These are phyloP conservation scores for Kalaharituber pfeilii DNA, from an alignment of 2,329 filamentous ascomycete genomes.

Conservation along the genomic window DNA sequence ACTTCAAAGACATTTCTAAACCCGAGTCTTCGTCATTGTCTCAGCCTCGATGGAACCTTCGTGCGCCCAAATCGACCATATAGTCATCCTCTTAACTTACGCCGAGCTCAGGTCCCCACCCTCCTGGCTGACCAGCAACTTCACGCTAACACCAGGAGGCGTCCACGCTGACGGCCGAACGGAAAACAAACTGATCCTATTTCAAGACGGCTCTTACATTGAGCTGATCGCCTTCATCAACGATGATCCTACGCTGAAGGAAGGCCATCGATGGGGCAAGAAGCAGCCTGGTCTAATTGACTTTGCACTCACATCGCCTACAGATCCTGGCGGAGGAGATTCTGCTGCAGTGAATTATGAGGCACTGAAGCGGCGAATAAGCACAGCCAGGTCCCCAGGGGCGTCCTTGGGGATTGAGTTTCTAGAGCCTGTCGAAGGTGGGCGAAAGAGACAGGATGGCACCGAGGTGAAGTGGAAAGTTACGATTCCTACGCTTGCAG, in stretches of 20 bases:
- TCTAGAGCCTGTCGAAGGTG: slow-evolving; percentile 34
- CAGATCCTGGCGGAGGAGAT: slow-evolving; percentile 15
- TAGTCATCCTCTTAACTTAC: slow-evolving; percentile 45
- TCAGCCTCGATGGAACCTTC: too few relatives aligned
- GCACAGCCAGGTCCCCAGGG: background rate
- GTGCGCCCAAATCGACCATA: slow-evolving; percentile 41
- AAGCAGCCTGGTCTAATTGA: slow-evolving; percentile 40
- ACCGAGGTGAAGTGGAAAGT: slow-evolving; percentile 42
- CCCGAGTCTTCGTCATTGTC: too few relatives aligned
- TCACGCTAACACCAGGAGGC: slow-evolving; percentile 44
- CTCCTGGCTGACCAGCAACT: slow-evolving; percentile 35
- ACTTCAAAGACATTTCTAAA: too few relatives aligned
- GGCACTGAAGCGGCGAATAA: slow-evolving; percentile 28
- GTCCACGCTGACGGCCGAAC: slow-evolving; percentile 43
- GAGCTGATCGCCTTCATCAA: slow-evolving; percentile 47
- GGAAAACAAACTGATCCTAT: slow-evolving; percentile 44
- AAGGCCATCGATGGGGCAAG: slow-evolving; percentile 41
- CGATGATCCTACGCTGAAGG: slow-evolving; percentile 28
- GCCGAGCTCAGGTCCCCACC: slow-evolving; percentile 33
- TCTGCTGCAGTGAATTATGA: slow-evolving; percentile 24
- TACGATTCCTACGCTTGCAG: slow-evolving; percentile 31
- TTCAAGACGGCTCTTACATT: slow-evolving; percentile 47
- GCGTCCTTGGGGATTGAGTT: slow-evolving; percentile 31
- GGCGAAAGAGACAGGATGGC: slow-evolving; percentile 38
- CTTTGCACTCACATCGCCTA: slow-evolving; percentile 39